Base-by-base conservation (phyloP, 768 basidiomycete genomes). In the Mycena galericulata region DNA sequence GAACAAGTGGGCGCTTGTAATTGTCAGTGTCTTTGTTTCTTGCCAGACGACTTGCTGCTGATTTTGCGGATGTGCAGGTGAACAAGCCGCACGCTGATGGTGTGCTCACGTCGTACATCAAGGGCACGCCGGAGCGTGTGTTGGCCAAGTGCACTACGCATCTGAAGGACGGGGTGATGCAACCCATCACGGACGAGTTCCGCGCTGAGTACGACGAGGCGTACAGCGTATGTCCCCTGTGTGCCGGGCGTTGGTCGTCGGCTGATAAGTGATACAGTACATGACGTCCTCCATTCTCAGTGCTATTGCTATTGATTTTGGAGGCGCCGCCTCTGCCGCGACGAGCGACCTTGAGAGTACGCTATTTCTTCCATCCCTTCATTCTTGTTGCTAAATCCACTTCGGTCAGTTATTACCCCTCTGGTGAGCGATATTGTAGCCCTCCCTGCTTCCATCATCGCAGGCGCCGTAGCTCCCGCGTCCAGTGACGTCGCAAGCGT, bases 1-100 rank as follows among this genome's bases (percentile, higher is more conserved):
- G 20, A 91, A 91, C 75, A 92, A 92, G 79, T 92, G 90, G 90
- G 90, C 90, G 24, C 75, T 92, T 57, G 88, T 89, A 50, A 89
- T 90, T 50, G 90, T 90, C 61, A 76, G 86, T 83, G n/a, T n/a
- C n/a, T n/a, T 20, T 36, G 9, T 24, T 18, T 49, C 14, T 38
- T 38, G 15, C 15, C 27, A 18, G 22, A 36, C 66, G 11, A 26
- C 56, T 53, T 58, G 26, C 56, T 18, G 46, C 65, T 32, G 53
- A 65, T 50, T 59, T 49, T 22, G 0, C 3, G 18, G 22, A 9
- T 55, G 15, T n/a, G 15, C 57, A 90, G 89, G 77, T 90, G 40
- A 83, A 88, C 61, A 90, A 88, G 75, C 75, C 82, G 3, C 90
- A 91, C 73, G 63, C 72, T 10, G 75, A 77, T 41, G 90, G 90